Conservation (phyloP, 768 basidiomycete species). For the Imleria badia region DNA sequence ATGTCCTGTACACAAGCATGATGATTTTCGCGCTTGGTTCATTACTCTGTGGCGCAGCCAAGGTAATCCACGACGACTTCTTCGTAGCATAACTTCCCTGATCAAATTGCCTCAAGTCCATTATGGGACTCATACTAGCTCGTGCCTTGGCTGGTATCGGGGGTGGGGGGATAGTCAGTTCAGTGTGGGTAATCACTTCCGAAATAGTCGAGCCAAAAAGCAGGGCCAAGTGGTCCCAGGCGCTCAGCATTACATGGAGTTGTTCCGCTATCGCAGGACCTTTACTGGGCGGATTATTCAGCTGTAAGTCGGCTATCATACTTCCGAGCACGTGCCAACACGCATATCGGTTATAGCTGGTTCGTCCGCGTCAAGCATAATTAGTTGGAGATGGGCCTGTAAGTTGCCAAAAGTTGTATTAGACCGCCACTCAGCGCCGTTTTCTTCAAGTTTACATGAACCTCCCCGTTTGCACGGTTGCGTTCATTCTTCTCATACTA, state of each 20-base stretch:
- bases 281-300: conserved; percentile 79
- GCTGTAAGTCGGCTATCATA: conserved; percentile 46
- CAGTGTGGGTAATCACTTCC: conserved; percentile 84
- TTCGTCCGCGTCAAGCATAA: conserved; percentile 13
- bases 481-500: conserved; percentile 52
- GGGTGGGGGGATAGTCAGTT: conserved; percentile 83
- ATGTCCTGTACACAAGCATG: conserved; percentile 71
- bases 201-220: conserved; percentile 73
- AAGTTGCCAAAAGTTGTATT: conserved; percentile 34
- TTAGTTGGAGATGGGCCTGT: conserved; percentile 89
- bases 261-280: conserved; percentile 85
- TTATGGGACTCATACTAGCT: conserved; percentile 65
- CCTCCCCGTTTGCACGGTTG: conserved; percentile 67
- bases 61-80: conserved; percentile 42
- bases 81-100: conserved; percentile 17
- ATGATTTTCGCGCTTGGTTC: conserved; percentile 74
- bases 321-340: conserved; percentile 16
- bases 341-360: conserved; percentile 29
- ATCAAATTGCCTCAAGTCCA: conserved; percentile 29
- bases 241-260: conserved; percentile 82
- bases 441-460: conserved; percentile 70
- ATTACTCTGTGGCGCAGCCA: conserved; percentile 72
- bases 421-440: conserved; percentile 17
- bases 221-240: conserved; percentile 83
- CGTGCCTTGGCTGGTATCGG: conserved; percentile 72